phyloP scores from a whole-genome alignment of 1,284 basidiomycete species.

The Malassezia nana region DNA sequence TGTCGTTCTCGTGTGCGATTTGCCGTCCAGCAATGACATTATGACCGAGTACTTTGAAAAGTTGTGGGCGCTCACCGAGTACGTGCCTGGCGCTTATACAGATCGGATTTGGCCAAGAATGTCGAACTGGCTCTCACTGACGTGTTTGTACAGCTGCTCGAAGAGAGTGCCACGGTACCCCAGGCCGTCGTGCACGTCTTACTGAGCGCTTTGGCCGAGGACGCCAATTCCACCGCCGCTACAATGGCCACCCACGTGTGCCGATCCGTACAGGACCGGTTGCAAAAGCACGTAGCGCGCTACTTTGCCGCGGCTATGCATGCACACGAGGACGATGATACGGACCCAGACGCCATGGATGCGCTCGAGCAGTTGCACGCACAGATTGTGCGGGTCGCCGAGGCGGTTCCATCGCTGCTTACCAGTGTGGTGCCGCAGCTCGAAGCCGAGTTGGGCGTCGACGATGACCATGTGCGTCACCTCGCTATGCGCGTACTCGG shows the following conservation, averaged over 20 bases:
- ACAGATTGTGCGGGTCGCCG: slow-evolving; percentile 73
- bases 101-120: slow-evolving; percentile 58
- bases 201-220: slow-evolving; percentile 73
- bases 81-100: slow-evolving; percentile 19
- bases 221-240: slow-evolving; percentile 55
- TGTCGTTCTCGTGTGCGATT: slow-evolving; percentile 81
- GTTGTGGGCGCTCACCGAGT: slow-evolving; percentile 68
- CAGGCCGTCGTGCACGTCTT: slow-evolving; percentile 68
- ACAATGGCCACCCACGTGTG: slow-evolving; percentile 80
- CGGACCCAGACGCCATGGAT: slow-evolving; percentile 28
- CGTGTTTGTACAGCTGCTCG: slow-evolving; percentile 77
- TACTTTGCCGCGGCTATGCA: slow-evolving; percentile 49
- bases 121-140: slow-evolving; percentile 78
- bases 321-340: slow-evolving; percentile 35
- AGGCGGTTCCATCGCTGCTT: slow-evolving; percentile 67
- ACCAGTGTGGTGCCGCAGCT: slow-evolving; percentile 85
- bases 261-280: slow-evolving; percentile 68
- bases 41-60: slow-evolving; percentile 72
- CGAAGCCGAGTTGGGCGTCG: slow-evolving; percentile 75
- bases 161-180: slow-evolving; percentile 69
- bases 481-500: slow-evolving; percentile 76
- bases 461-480: slow-evolving; percentile 62
- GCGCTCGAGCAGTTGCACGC: slow-evolving; percentile 59
- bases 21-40: slow-evolving; percentile 74
- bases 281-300: slow-evolving; percentile 76